Base-by-base conservation (phyloP, 2,329 filamentous ascomycete genomes). In the Penicillium sp. region DNA sequence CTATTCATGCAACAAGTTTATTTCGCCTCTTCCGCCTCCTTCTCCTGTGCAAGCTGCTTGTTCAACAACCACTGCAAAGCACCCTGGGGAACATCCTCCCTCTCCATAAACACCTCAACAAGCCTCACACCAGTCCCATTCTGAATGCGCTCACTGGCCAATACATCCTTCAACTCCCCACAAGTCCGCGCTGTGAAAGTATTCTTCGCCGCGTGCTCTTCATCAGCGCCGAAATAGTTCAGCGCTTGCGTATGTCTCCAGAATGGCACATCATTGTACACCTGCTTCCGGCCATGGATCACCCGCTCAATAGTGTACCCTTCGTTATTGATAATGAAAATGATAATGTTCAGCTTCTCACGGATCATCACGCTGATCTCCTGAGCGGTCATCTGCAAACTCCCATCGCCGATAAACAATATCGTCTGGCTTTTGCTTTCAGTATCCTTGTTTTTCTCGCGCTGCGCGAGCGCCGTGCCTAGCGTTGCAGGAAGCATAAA, bases 341-440 rank as follows among this genome's bases (percentile, higher is more conserved):
- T 68, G 7, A 77, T 71, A 3, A 80, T 75, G 35, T 81, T 73
- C 19, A 83, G 72, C 3, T 76, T 74, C 51, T 81, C 74, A 14
- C 74, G 74, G 60, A 88, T 82, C 61, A 88, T 87, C 2, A 83
- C 86, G 10, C 81, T 80, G 3, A 89, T 72, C 59, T 87, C 85
- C 65, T 89, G 86, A 0, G 79, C 84, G 0, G 85, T 88, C 72
- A 88, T 81, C 59, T 87, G 81, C 55, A 88, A 79, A 57, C 83
- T 85, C 3, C 85, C 85, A 48, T 87, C 84, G 5, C 84, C 84
- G 32, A 84, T 84, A 56, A 84, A 76, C 1, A 86, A 70, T 9
- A 86, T 76, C 0, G 83, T 81, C 50, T 81, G 73, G n/a, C 67
- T 74, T 6, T 67, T 66, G 16, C 61, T 58, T 13, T 63, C 65